A percentile compares a stretch with the other conserved stretches of the same genome.
Conservation (phyloP, 768 basidiomycete genomes). For the Amanita subjunquillea region DNA sequence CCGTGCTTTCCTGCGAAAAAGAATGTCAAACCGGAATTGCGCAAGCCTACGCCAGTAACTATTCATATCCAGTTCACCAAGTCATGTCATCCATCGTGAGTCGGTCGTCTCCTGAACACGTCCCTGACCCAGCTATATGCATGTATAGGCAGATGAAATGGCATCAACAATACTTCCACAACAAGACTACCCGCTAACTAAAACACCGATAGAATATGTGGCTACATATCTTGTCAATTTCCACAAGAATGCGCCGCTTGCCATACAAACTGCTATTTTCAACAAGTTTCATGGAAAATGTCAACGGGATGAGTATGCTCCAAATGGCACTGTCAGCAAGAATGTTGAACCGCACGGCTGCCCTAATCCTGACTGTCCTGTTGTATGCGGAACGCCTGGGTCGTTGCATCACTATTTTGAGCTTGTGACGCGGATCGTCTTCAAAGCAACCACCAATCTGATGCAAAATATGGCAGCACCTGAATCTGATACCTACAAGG, state of each 20-base stretch:
- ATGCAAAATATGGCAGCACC: conserved; percentile 25
- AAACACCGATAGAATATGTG: conserved; percentile 23
- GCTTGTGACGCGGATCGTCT: conserved; percentile 38
- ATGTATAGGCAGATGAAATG: conserved; percentile 8
- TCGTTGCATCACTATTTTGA: conserved; percentile 63
- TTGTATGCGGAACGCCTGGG: conserved; percentile 77
- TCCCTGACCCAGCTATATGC: not conserved
- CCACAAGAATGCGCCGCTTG: conserved; percentile 28
- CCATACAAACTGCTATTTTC: conserved; percentile 51
- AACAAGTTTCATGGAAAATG: conserved; percentile 77
- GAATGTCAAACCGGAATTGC: conserved; percentile 58
- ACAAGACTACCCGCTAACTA: conserved; percentile 3
- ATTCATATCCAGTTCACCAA: conserved; percentile 30
- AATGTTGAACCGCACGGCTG: conserved; percentile 58
- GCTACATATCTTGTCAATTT: conserved; percentile 38
- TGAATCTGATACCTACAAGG: conserved; percentile 28
- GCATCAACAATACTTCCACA: conserved; percentile 6
- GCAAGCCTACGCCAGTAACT: conserved; percentile 41
- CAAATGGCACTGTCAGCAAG: conserved; percentile 12
- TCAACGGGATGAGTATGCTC: conserved; percentile 18
- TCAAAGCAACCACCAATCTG: conserved; percentile 26
- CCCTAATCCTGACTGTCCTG: conserved; percentile 70
- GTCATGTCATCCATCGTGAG: not conserved
- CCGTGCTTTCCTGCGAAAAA: conserved; percentile 55
- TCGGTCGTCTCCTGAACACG: not conserved